These are phyloP conservation scores for Peronosclerospora sorghi DNA, from an alignment of 352 stramenopile species.

Conservation along the genomic window DNA sequence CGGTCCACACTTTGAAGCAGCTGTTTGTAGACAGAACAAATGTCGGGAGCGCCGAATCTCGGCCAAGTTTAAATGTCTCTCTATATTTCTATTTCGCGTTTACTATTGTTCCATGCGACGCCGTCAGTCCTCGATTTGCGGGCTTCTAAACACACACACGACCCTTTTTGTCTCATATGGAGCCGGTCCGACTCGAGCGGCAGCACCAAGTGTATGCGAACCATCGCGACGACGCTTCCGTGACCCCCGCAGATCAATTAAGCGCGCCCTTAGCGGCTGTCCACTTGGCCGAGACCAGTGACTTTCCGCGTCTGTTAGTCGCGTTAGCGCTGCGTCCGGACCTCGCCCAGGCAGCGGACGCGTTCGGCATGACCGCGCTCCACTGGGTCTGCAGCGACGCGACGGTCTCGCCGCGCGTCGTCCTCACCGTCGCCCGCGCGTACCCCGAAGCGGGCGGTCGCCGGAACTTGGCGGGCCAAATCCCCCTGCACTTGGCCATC, in stretches of 20 bases:
- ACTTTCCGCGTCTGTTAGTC: constrained; percentile 34
- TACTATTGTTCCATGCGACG: too few relatives aligned
- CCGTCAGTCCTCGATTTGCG: constrained; percentile 17
- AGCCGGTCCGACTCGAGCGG: constrained; percentile 12
- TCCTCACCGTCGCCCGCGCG: constrained; percentile 42
- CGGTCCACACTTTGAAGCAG: too few relatives aligned
- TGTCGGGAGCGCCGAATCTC: too few relatives aligned
- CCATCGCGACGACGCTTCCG: constrained; percentile 2
- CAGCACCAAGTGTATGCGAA: constrained; percentile 16
- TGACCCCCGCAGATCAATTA: constrained; percentile 13
- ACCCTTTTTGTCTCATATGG: too few relatives aligned
- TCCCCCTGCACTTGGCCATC: constrained; percentile 63
- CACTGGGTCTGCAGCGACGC: constrained; percentile 70
- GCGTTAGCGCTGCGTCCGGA: constrained; percentile 29
- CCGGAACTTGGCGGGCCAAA: constrained; percentile 42
- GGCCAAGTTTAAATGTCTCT: too few relatives aligned
- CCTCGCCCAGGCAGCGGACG: constrained; percentile 33
- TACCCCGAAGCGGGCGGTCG: constrained; percentile 27
- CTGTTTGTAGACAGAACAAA: too few relatives aligned
- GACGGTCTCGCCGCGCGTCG: constrained; percentile 30
- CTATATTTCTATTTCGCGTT: too few relatives aligned
- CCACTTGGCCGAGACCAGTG: constrained; percentile 31
- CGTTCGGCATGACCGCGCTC: constrained; percentile 75
- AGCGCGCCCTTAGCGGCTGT: constrained; percentile 17
- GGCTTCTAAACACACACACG: constrained; percentile 3